Base-by-base conservation (phyloP, 1,284 basidiomycete species). In the Tylopilus sp. region DNA sequence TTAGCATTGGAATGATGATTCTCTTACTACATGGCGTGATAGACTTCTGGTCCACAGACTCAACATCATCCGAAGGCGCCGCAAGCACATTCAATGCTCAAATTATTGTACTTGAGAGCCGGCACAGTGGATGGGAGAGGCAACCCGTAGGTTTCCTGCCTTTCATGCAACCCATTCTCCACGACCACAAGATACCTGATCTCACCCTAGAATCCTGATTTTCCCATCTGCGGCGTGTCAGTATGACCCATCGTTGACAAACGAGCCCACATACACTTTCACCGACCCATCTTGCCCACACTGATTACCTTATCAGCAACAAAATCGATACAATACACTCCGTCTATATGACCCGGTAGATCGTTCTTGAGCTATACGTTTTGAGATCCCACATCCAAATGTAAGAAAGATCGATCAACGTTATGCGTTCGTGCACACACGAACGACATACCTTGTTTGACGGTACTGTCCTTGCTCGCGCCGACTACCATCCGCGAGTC, bases 311-410 rank as follows among this genome's bases (percentile, higher is more conserved):
- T 99, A 82, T 99, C 97, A 2, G 96, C 97, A 1, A 98, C 95
- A 76, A 97, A 98, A 79, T 98, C 96, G 26, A 99, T 97, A 75
- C 97, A 99, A 82, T 99, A 99, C 33, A 99, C 97, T 79, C 99
- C 98, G 75, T 99, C 97, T 0, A 93, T 94, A 77, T 99, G 98
- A 5, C 97, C 98, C 0, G 97, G 95, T 32, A 99, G 87, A 79
- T 99, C 97, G 5, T 89, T 91, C 74, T 95, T 92, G 70, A 99
- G 91, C 81, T 98, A 81, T 95, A 95, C 22, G 95, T 97, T 79
- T 95, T 96, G 66, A 98, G 84, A 78, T 97, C 94, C 96, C 96
- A 98, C 38, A 98, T 91, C 95, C 96, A 36, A 36, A 13, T 8
- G 18, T 41, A 29, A 15, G 32, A 29, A 56, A 8, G n/a, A 12